These are phyloP conservation scores for Dentipellis sp. DNA, from an alignment of 768 basidiomycete species.

Conservation along the genomic window DNA sequence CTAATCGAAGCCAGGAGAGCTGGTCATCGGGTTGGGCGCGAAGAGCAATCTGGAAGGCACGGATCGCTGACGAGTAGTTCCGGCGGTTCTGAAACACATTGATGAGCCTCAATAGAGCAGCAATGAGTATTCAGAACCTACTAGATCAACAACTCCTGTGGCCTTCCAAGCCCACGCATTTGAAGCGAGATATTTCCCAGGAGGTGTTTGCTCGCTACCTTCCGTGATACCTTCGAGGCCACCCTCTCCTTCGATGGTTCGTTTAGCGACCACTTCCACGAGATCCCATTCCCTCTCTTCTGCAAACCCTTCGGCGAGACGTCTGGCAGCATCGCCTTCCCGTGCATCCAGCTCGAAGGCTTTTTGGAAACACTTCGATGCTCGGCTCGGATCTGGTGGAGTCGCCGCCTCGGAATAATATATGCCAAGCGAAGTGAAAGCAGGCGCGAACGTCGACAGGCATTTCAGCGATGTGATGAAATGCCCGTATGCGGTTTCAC, in stretches of 20 bases:
- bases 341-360: conserved; percentile 94
- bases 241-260: conserved; percentile 92
- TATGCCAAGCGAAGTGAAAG: conserved; percentile 88
- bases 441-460: conserved; percentile 70
- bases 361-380: conserved; percentile 95
- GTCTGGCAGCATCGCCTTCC: conserved; percentile 76
- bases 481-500: conserved; percentile 62
- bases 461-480: conserved; percentile 78
- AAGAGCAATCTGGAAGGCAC: conserved; percentile 79
- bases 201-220: conserved; percentile 17
- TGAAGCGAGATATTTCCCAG: conserved; percentile 51
- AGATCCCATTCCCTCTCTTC: conserved; percentile 93
- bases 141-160: conserved; percentile 83
- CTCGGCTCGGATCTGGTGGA: conserved; percentile 75
- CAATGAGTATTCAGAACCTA: conserved; percentile 27
- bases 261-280: conserved; percentile 86
- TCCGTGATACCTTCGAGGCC: conserved; percentile 43
- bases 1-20: conserved; percentile 82
- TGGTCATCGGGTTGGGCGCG: conserved; percentile 71
- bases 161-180: conserved; percentile 99
- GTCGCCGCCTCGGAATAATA: conserved; percentile 68
- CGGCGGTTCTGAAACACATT: conserved; percentile 41
- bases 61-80: conserved; percentile 68
- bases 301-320: conserved; percentile 84
- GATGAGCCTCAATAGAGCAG: not conserved